Conservation (phyloP, 345 rosid species). For the Euphorbia lathyris region DNA sequence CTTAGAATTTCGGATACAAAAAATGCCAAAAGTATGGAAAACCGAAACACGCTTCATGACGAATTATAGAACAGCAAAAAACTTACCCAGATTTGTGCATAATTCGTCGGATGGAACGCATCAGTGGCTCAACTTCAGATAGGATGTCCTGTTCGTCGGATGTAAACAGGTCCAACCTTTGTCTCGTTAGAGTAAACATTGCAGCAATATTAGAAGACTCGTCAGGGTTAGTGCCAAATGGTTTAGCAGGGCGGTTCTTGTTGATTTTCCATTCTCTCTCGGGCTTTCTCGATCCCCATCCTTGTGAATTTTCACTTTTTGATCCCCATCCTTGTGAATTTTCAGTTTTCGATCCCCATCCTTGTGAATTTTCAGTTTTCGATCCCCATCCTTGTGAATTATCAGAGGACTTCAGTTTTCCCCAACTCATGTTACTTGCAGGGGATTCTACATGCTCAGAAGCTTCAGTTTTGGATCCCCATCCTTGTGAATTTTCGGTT, state of each 20-base stretch:
- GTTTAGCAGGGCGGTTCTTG: constrained; percentile 48
- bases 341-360: too few relatives aligned
- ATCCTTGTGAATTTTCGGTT: not conserved
- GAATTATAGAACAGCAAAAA: too few relatives aligned
- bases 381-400: constrained; percentile 35
- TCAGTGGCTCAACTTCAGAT: constrained; percentile 56
- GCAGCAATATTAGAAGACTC: constrained; percentile 35
- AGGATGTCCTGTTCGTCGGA: constrained; percentile 82
- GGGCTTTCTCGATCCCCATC: constrained; percentile 39
- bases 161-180: constrained; percentile 72
- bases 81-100: constrained; percentile 59
- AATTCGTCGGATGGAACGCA: constrained; percentile 58
- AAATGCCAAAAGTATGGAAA: not conserved
- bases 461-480: constrained; percentile 33
- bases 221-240: constrained; percentile 35
- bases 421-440: constrained; percentile 33
- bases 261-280: constrained; percentile 59
- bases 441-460: too few relatives aligned
- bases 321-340: not conserved
- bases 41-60: not conserved
- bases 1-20: constrained; percentile 10
- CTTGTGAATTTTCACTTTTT: constrained; percentile 43
- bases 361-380: too few relatives aligned
- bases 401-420: constrained; percentile 26
- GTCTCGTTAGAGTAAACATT: constrained; percentile 56